Conservation (phyloP, 2,329 filamentous ascomycete genomes). For the Escovopsis weberi region DNA sequence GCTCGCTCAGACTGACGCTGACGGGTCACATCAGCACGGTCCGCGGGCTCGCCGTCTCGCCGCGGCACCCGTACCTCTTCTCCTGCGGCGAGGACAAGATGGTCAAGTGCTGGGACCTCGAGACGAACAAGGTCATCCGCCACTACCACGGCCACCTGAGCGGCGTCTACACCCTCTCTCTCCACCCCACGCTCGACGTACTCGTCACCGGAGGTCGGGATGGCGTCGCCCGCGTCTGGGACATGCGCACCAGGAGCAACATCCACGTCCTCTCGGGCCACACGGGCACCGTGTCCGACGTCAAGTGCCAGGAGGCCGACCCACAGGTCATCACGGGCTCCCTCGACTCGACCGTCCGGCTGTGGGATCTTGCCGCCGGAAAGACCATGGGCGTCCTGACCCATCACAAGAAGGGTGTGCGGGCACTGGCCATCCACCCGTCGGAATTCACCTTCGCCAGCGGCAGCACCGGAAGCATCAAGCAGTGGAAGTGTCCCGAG, state of each 20-base stretch:
- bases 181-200: slow-evolving; percentile 93
- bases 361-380: slow-evolving; percentile 93
- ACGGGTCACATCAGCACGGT: slow-evolving; percentile 94
- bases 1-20: slow-evolving; percentile 68
- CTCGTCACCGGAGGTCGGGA: slow-evolving; percentile 90
- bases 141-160: slow-evolving; percentile 96
- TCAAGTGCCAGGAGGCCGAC: slow-evolving; percentile 90
- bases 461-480: slow-evolving; percentile 84
- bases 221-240: slow-evolving; percentile 90
- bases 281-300: slow-evolving; percentile 74
- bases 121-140: slow-evolving; percentile 98
- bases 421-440: slow-evolving; percentile 71
- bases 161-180: slow-evolving; percentile 80
- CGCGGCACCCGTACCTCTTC: slow-evolving; percentile 90
- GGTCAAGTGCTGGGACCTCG: slow-evolving; percentile 99
- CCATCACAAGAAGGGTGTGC: slow-evolving; percentile 96
- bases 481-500: slow-evolving; percentile 98
- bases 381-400: slow-evolving; percentile 94
- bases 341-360: slow-evolving; percentile 74
- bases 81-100: slow-evolving; percentile 98
- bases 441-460: slow-evolving; percentile 93
- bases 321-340: slow-evolving; percentile 92
- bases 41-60: slow-evolving; percentile 79
- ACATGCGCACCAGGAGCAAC: slow-evolving; percentile 93
- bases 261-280: slow-evolving; percentile 88